Base-by-base conservation (phyloP, 163 green algal genomes). In the Chlamydomonas reinhardtii region DNA sequence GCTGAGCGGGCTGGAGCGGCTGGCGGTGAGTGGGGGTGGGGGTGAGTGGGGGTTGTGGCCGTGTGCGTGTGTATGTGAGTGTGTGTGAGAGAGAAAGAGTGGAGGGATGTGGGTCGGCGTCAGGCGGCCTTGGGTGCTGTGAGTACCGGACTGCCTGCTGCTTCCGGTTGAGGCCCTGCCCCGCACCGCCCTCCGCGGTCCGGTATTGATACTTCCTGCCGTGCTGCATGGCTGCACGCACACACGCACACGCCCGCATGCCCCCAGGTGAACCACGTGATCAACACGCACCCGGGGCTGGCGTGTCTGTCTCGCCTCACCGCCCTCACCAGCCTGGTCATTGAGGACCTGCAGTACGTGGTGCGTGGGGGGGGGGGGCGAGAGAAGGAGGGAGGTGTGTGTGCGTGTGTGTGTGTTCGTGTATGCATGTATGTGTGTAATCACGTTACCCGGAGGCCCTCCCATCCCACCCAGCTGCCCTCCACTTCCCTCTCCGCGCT, bases 331-430 rank as follows among this genome's bases (percentile, higher is more conserved):
- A 72, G 71, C 35, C 71, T 87, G 27, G 81, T 87, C 35, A 87
- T 87, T 16, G 81, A 87, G 59, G 71, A 87, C 35, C 81, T 87
- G 70, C 81, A 87, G 54, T 87, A 87, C 71, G 59, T 54, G 43
- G 79, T 85, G 27, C n/a, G 79, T n/a, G 12, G 62, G 62, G 62
- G 25, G 29, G 1, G 27, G 25, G 25, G 27, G 62, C 25, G 62
- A 29, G 72, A 52, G 25, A 4, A 16, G 70, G 70, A 24, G 59
- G 19, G 24, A 22, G 59, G 19, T 16, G 22, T 8, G 9, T 4
- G 56, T 24, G 56, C 20, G 4, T 24, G 56, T 64, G 56, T n/a
- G n/a, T n/a, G n/a, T n/a, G n/a, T n/a, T n/a, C n/a, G n/a, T n/a
- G n/a, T n/a, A n/a, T n/a, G n/a, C n/a, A n/a, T n/a, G n/a, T n/a